Evolutionary conservation across 1,284 basidiomycete species (phyloP), one percentile per base, ranked within the genome.

Genomic region (Chondrostereum purpureum): DNA sequence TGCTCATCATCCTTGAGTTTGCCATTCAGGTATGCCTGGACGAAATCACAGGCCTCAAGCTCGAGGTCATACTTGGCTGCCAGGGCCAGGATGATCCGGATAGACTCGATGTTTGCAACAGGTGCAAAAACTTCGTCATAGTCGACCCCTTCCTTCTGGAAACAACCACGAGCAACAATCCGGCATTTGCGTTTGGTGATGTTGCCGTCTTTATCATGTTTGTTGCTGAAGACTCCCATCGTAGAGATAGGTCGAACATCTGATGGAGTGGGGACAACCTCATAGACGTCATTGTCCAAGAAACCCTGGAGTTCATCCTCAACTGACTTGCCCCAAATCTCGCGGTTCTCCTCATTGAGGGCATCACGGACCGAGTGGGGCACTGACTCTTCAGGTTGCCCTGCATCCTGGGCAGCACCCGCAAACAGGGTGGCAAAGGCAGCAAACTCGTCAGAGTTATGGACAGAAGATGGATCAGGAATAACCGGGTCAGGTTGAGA

Each of bases 61-160:
- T 61, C 56, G 27, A 60, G 51, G 42, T 64, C 52, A 6, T 55
- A 45, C 13, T 46, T 45, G 1, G 63, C 62, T 1, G 64, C 63
- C 0, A 68, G 42, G 0, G 62, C 57, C 1, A 67, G 49, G 3
- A 70, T 52, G 5, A 59, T 39, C 1, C 63, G 50, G 13, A 70
- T 55, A 0, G 64, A 58, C 3, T 56, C 48, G 10, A 61, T 55
- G 21, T 53, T 51, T 18, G 58, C 61, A 0, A 65, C 59, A 1
- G 65, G 66, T 0, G 65, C 51, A 39, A 57, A 66, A 2, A 59
- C 61, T 20, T 67, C 55, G 3, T 60, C 51, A 45, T 59, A 73
- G 31, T 57, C 55, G 3, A 39, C 18, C 20, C 37, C 37, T 18
- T 39, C 37, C 10, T 22, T 47, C 33, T 56, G 55, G 0, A 45